Evolutionary conservation across 2,329 filamentous ascomycete species (phyloP), one percentile per base, ranked within the genome.

Genomic region (Penicillium sp.): DNA sequence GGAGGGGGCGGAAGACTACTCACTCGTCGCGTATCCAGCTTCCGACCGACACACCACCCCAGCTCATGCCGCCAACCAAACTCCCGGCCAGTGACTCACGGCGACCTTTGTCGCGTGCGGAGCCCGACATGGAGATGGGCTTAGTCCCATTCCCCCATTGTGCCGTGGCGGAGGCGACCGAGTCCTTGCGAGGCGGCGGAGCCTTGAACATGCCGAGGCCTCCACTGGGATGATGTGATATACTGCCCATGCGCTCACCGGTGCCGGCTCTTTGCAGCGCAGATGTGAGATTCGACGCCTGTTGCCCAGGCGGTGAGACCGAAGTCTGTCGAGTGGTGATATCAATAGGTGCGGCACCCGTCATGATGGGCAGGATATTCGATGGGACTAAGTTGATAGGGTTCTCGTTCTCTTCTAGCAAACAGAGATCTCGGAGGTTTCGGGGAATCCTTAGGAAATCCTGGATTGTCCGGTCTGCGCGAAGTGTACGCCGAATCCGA

Each of bases 11-110:
- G 22, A 14, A 24, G 39, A 32, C 46, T 37, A 85, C 91, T 82
- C 82, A 98, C 93, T 98, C 93, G 74, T 98, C 91, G 69, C 88
- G 81, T 69, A 98, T 93, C 77, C 94, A 97, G 64, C 91, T 97
- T 53, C 91, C 91, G 56, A 97, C 88, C 7, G 91, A 97, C 50
- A 95, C 82, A 56, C 90, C 91, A 65, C 91, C 91, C 90, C 91
- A 98, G 71, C 90, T 96, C 84, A 95, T 89, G 60, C 91, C 90
- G 54, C 84, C 86, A 42, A 79, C 74, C 50, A 84, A 69, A 63
- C 80, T 83, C 56, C 80, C 78, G 31, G 78, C 78, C 52, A 78
- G 72, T 65, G 78, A 81, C 66, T 84, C 78, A 56, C 80, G 69
- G 52, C 80, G 71, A 42, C 71, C 72, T 47, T 74, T 74, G 51